Base-by-base conservation (phyloP, 2,329 filamentous ascomycete species). In the Blastomyces gilchristii region DNA sequence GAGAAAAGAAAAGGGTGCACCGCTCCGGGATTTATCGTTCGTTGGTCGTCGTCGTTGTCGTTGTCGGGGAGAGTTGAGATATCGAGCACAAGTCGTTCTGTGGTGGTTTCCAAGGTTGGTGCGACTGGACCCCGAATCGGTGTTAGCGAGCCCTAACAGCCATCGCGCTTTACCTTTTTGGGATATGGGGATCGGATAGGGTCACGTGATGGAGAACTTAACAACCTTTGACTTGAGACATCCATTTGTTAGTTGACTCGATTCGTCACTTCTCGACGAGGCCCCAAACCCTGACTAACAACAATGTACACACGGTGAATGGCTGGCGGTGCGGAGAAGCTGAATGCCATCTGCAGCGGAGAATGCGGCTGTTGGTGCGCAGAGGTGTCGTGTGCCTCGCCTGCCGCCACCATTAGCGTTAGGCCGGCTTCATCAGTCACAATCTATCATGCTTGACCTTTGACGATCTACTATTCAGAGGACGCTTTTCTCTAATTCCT, bases 121-220 rank as follows among this genome's bases (percentile, higher is more conserved):
- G 57, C 57, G 57, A 45, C 16, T 54, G 43, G 39, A 43, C 5
- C 39, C 57, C 57, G 28, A 58, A 28, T 39, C 56, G 56, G 56
- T 31, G n/a, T 58, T 58, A 58, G 57, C 57, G 57, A 58, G 57
- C 57, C 57, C 57, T 58, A 58, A 25, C 8, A 18, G 41, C 16
- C 2, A n/a, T 2, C 1, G 41, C 57, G 41, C 57, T 47, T 45
- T 41, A n/a, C 57, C 57, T 1, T 25, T 47, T 58, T 58, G 4
- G 57, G 57, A 5, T 31, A 7, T 18, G 39, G 22, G 14, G 31
- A 45, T 22, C 54, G 4, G 22, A 6, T 25, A 4, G 1, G 4
- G 0, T 58, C 57, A 58, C 57, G 57, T 57, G 53, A 54, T 7
- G 12, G 2, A 1, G 25, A 18, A 4, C 50, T 53, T 25, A 25